Percentiles rank a stretch among this genome's conserved stretches.
These are phyloP conservation scores for Adenanthera pavonina DNA, from an alignment of 306 rosid species.

Conservation along the genomic window DNA sequence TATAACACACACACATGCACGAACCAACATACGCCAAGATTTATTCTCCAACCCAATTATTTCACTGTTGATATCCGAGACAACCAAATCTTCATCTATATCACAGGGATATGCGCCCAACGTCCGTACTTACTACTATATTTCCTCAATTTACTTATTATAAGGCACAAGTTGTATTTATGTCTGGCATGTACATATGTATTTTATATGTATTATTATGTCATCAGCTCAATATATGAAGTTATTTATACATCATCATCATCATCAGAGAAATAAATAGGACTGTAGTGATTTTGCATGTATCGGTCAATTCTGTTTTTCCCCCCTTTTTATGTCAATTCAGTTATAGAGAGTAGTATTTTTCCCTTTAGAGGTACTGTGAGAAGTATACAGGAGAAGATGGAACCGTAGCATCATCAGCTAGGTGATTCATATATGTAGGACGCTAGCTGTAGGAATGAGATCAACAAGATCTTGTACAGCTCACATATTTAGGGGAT, in stretches of 20 bases:
- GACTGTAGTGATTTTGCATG: too few relatives aligned
- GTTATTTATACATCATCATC: too few relatives aligned
- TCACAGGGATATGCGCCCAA: conserved; percentile 46
- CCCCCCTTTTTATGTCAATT: too few relatives aligned
- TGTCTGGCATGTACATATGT: conserved; percentile 19
- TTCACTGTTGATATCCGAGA: conserved; percentile 37
- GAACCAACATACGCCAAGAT: conserved; percentile 24
- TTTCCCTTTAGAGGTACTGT: conserved; percentile 2
- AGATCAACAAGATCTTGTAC: background rate
- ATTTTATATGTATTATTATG: too few relatives aligned
- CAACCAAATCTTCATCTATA: conserved; percentile 52
- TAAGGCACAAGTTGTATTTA: background rate
- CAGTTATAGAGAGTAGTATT: background rate
- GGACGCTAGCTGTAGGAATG: background rate
- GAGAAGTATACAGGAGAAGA: background rate
- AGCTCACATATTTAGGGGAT: conserved; percentile 18
- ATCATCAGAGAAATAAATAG: too few relatives aligned
- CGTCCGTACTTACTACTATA: conserved; percentile 18
- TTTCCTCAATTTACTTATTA: conserved; percentile 23
- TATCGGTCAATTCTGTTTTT: too few relatives aligned
- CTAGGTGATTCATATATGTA: background rate
- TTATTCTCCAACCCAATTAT: conserved; percentile 27
- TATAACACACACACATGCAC: background rate
- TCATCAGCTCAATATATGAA: background rate
- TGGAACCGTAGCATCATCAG: conserved; percentile 3